Percentiles rank a stretch among this genome's conserved stretches.
Evolutionary conservation across 495 filamentous ascomycete genomes (phyloP).

Genomic region (Xylaria palmicola): DNA sequence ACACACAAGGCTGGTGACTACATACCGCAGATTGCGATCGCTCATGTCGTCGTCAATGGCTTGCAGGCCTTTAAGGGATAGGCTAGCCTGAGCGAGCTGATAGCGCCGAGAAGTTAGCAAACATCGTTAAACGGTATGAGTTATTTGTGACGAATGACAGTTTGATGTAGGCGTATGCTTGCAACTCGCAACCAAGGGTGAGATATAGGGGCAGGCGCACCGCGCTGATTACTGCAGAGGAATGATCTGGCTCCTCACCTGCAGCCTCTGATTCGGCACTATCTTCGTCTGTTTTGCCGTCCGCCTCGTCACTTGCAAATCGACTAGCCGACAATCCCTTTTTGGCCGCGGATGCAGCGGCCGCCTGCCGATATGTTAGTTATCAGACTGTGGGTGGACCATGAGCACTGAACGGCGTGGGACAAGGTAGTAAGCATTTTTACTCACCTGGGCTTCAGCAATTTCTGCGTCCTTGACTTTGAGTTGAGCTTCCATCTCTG

Average conservation of each 20-base stretch:
- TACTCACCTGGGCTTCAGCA: slow-evolving; percentile 50
- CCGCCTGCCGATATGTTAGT: slow-evolving; percentile 26
- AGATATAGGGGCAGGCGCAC: slow-evolving; percentile 45
- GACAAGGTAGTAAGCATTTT: not conserved
- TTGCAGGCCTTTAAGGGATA: slow-evolving; percentile 44
- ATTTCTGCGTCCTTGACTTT: slow-evolving; percentile 56
- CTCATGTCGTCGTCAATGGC: slow-evolving; percentile 49
- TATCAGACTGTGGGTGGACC: not conserved
- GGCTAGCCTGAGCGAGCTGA: slow-evolving; percentile 51
- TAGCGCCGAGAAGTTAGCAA: slow-evolving; percentile 23
- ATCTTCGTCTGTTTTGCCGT: slow-evolving; percentile 23
- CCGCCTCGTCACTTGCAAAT: slow-evolving; percentile 36
- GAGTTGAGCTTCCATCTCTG: slow-evolving; percentile 45
- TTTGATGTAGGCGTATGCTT: slow-evolving; percentile 16
- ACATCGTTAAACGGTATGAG: not conserved
- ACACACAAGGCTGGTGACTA: not conserved
- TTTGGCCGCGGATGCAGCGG: slow-evolving; percentile 24
- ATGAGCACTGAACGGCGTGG: not conserved
- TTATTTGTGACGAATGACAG: not conserved
- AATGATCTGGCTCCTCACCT: slow-evolving; percentile 55
- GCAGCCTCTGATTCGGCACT: slow-evolving; percentile 37
- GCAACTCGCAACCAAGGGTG: slow-evolving; percentile 35
- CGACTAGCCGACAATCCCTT: slow-evolving; percentile 47
- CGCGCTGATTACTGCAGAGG: slow-evolving; percentile 56
- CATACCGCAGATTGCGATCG: slow-evolving; percentile 41